phyloP scores from a whole-genome alignment of 2,329 filamentous ascomycete species.

The Fusarium tuaranense region DNA sequence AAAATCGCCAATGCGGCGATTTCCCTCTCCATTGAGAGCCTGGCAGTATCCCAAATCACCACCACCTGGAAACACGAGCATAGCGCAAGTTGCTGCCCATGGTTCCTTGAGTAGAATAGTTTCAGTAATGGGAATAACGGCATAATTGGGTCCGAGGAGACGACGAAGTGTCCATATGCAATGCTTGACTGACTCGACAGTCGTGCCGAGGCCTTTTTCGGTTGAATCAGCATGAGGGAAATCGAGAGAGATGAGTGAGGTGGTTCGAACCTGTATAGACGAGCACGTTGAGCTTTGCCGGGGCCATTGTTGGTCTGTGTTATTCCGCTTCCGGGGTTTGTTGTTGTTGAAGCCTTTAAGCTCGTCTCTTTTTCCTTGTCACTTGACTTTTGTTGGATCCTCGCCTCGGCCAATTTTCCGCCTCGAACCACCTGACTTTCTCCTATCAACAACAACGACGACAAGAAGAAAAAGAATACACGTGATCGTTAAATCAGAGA shows the following conservation, averaged over 20 bases:
- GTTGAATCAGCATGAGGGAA: slow-evolving; percentile 11
- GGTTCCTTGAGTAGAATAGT: slow-evolving; percentile 88
- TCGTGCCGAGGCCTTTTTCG: slow-evolving; percentile 80
- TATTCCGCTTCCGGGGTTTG: neutral
- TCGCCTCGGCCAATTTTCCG: slow-evolving; percentile 38
- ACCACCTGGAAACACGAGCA: slow-evolving; percentile 92
- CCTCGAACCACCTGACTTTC: slow-evolving; percentile 40
- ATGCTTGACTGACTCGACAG: slow-evolving; percentile 88
- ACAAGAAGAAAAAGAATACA: neutral
- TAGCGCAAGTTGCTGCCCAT: slow-evolving; percentile 86
- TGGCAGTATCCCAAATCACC: slow-evolving; percentile 95
- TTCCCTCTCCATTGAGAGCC: slow-evolving; percentile 87
- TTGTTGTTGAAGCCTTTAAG: slow-evolving; percentile 1
- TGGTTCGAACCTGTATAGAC: slow-evolving; percentile 83
- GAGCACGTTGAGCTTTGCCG: slow-evolving; percentile 85
- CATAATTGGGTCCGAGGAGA: slow-evolving; percentile 90
- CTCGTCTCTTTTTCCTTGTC: slow-evolving; percentile 14
- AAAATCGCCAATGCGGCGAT: slow-evolving; percentile 84
- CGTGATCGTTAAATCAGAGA: slow-evolving; percentile 40
- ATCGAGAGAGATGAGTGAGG: neutral
- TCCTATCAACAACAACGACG: slow-evolving; percentile 16
- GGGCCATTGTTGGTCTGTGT: slow-evolving; percentile 63
- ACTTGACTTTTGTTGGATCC: slow-evolving; percentile 40
- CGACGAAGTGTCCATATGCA: slow-evolving; percentile 88
- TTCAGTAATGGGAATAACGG: slow-evolving; percentile 86